phyloP scores from a whole-genome alignment of 176 grass and related monocot genomes.

The Rhynchospora pubera region DNA sequence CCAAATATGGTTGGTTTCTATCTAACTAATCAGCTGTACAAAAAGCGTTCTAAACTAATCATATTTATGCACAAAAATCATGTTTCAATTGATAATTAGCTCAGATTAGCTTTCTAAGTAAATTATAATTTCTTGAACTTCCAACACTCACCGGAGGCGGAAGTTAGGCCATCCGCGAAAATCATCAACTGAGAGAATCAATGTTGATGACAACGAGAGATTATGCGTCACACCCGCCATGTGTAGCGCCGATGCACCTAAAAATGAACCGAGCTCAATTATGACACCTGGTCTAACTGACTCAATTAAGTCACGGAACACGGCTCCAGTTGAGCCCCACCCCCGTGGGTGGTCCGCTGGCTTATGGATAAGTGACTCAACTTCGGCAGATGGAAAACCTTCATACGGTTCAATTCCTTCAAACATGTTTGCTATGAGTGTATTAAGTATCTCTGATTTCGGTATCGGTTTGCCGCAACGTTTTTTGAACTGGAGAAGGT shows the following conservation, averaged over 20 bases:
- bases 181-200: conserved; percentile 92
- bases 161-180: conserved; percentile 92
- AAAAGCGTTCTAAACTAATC: background rate
- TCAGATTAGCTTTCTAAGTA: background rate
- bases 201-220: conserved; percentile 51
- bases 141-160: conserved; percentile 30
- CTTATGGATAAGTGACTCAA: conserved; percentile 41
- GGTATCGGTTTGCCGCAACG: conserved; percentile 44
- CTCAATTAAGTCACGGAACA: conserved; percentile 74
- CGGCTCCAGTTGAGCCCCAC: conserved; percentile 78
- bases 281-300: conserved; percentile 47
- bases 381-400: conserved; percentile 48
- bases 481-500: conserved; percentile 66
- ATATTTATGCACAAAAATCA: background rate
- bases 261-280: conserved; percentile 93
- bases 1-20: background rate
- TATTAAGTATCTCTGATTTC: conserved; percentile 35
- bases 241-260: conserved; percentile 95
- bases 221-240: conserved; percentile 65
- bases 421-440: conserved; percentile 49
- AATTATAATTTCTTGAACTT: background rate
- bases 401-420: conserved; percentile 69
- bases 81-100: background rate
- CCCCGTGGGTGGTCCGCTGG: conserved; percentile 48
- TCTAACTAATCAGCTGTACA: background rate